Evolutionary conservation across 495 filamentous ascomycete genomes (phyloP), one percentile per base, ranked within the genome.

Genomic region (Penicillium samsonianum): DNA sequence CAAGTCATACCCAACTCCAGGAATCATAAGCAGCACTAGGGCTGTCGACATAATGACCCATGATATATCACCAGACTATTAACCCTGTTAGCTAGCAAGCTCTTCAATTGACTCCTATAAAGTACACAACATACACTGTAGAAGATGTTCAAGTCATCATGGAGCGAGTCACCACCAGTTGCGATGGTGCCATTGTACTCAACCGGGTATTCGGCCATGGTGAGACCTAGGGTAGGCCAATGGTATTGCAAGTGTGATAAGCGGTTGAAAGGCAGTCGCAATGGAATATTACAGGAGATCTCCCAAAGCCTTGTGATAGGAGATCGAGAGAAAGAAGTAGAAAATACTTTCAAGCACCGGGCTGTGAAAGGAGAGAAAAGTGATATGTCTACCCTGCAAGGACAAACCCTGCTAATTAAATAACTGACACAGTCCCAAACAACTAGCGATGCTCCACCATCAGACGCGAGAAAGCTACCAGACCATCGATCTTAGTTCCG

Each of bases 1-100:
- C 6, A n/a, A 50, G 12, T 42, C 79, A 61, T 78, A 87, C 84
- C 84, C 94, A 70, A 98, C 92, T 61, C 94, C 94, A 11, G 94
- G 94, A 76, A 98, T 94, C 94, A 98, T 98, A 68, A 98, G 85
- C 63, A 98, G 75, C 54, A 98, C 93, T 17, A 98, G 84, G 16
- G 91, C 93, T 10, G 94, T 90, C 11, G 89, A 84, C 7, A 86
- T 88, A 59, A 98, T 81, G 74, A 97, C 86, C 90, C 90, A 98
- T 22, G 90, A 89, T 56, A 96, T 91, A 76, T 98, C 90, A 59
- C 94, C 94, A 53, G 84, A 78, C 87, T 96, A 53, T 30, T 26
- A n/a, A 56, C 31, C 54, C 48, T 50, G 47, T 74, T 56, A 64
- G 64, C 28, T 41, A 44, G 5, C 20, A 30, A 46, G 3, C 17